Percentiles rank a stretch among this genome's conserved stretches.
Evolutionary conservation across 1,284 basidiomycete genomes (phyloP).

Genomic region (Xerocomus nothofagi): DNA sequence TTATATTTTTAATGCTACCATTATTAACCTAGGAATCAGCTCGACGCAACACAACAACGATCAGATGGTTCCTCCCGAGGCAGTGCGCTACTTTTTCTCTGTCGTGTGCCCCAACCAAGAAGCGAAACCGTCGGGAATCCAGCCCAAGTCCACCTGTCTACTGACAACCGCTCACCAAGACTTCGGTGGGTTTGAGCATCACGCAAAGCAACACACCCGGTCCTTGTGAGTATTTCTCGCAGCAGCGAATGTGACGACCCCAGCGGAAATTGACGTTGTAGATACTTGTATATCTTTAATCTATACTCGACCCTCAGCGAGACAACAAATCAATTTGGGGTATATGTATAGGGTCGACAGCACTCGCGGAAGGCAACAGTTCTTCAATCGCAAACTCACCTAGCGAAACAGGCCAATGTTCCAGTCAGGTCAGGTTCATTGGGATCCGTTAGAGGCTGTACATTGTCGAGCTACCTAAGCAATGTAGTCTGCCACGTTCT

Average conservation of each 20-base stretch:
- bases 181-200: slow-evolving; percentile 60
- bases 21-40: no score
- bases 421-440: neutral
- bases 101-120: slow-evolving; percentile 64
- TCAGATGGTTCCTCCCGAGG: slow-evolving; percentile 45
- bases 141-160: slow-evolving; percentile 16
- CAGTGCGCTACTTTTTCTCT: slow-evolving; percentile 54
- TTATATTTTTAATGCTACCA: slow-evolving; percentile 57
- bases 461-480: no score
- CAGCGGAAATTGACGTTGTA: slow-evolving; percentile 49
- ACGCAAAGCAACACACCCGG: slow-evolving; percentile 64
- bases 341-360: neutral
- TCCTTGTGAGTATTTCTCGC: neutral
- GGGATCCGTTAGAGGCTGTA: no score
- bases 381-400: slow-evolving; percentile 49
- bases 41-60: slow-evolving; percentile 60
- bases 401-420: slow-evolving; percentile 13
- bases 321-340: no score
- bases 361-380: slow-evolving; percentile 50
- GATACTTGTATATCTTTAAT: slow-evolving; percentile 53
- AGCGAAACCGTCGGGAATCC: slow-evolving; percentile 62
- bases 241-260: no score
- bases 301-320: slow-evolving; percentile 28
- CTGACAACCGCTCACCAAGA: slow-evolving; percentile 40
- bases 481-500: no score